Evolutionary conservation across 805 yeast species (phyloP), one percentile per base, ranked within the genome.

Genomic region (Cyberlindnera bimundalis): DNA sequence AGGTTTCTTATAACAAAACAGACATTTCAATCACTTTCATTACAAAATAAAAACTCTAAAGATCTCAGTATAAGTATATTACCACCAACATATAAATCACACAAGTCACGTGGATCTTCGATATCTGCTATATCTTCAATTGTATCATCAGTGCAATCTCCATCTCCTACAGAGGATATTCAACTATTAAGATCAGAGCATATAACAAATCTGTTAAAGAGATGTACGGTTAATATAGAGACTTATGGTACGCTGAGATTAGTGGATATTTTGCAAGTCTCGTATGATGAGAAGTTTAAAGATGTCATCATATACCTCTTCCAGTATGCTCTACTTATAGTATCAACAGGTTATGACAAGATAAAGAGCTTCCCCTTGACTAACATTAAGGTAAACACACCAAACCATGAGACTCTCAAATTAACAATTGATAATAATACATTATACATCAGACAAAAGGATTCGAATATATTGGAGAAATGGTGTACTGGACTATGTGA

Each of bases 401-500:
- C 53, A 26, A 52, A 48, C 32, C 47, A 50, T 26, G 41, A 46
- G 12, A 49, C 53, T n/a, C 35, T 52, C 37, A 50, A 44, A 30
- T 37, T 52, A 4, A 20, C 31, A 5, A 37, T 50, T 12, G 35
- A 55, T 24, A 53, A 47, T 28, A 52, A 11, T 23, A 35, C 33
- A 19, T 44, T 24, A 54, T 64, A 42, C 42, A 56, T 16, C 29
- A 58, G 9, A 44, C 65, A 33, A 53, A 55, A 13, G 40, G 40
- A 56, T n/a, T 48, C 62, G 0, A 53, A 58, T 32, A 52, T 62
- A 6, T 47, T 66, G 26, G 64, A 67, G 48, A 67, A 67, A 50
- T 68, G 73, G 73, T 61, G 66, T 12, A 58, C 71, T 2, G 71
- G 62, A 0, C 37, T 68, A 9, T 56, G 68, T 29, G 64, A 67